These are phyloP conservation scores for Toxoplasma gondii DNA, from an alignment of 169 alveolate genomes.

Conservation along the genomic window DNA sequence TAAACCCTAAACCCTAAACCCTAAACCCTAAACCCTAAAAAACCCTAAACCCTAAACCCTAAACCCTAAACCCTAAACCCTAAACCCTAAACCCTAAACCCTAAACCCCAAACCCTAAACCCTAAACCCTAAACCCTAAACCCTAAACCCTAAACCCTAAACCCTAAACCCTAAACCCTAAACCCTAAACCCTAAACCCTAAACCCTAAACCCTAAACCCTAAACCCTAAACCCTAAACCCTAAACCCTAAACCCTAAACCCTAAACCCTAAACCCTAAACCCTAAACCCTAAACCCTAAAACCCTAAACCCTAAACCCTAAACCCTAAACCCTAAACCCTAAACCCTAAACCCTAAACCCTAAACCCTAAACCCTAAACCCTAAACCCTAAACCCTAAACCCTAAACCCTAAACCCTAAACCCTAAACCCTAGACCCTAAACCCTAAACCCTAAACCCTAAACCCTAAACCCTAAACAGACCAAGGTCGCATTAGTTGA, in stretches of 20 bases:
- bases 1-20: too few relatives aligned
- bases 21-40: too few relatives aligned
- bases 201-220: not conserved
- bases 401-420: not conserved
- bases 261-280: not conserved
- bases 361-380: not conserved
- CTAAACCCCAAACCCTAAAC: not conserved
- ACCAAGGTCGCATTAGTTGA: too few relatives aligned
- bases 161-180: not conserved
- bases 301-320: not conserved
- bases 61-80: not conserved
- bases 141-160: not conserved
- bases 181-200: not conserved
- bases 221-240: not conserved
- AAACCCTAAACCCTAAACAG: not conserved
- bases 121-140: not conserved
- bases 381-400: not conserved
- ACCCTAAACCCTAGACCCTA: not conserved
- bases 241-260: not conserved
- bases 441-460: not conserved
- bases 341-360: not conserved
- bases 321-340: not conserved
- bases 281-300: not conserved
- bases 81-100: not conserved
- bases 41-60: too few relatives aligned